Percentiles rank a stretch among this genome's conserved stretches.
phyloP scores from a whole-genome alignment of 306 rosid species.

The Canavalia gladiata region DNA sequence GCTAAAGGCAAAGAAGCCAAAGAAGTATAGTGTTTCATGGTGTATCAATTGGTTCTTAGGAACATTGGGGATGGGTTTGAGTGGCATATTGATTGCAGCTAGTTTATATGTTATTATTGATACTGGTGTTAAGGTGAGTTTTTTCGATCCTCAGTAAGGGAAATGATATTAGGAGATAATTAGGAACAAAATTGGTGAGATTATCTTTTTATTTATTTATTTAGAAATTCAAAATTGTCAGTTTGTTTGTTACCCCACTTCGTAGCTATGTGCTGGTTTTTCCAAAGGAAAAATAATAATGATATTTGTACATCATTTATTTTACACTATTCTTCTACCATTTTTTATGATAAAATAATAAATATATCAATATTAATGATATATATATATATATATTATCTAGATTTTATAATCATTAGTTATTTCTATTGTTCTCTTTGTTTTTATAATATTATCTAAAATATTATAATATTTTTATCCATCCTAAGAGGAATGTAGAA shows the following conservation, averaged over 20 bases:
- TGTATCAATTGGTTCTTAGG: constrained; percentile 75
- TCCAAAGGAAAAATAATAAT: constrained; percentile 1
- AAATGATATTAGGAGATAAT: constrained; percentile 6
- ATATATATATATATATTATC: no score
- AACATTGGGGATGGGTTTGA: constrained; percentile 64
- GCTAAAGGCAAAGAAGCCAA: constrained; percentile 59
- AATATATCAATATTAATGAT: no score
- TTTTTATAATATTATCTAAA: no score
- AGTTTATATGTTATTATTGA: constrained; percentile 70
- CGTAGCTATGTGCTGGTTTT: not conserved
- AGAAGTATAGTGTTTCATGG: constrained; percentile 55
- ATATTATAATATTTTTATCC: no score
- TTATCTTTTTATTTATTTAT: not conserved
- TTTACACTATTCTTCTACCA: not conserved
- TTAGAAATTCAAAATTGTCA: constrained; percentile 26
- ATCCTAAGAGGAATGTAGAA: no score
- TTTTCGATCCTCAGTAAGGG: constrained; percentile 73
- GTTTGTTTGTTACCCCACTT: not conserved
- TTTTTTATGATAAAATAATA: no score
- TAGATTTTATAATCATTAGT: no score
- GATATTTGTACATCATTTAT: not conserved
- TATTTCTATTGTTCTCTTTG: no score
- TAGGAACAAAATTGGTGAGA: not conserved
- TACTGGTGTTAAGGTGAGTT: constrained; percentile 69
- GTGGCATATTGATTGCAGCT: constrained; percentile 59